These are phyloP conservation scores for Saccharomycopsis fermentans DNA, from an alignment of 805 yeast species.

Conservation along the genomic window DNA sequence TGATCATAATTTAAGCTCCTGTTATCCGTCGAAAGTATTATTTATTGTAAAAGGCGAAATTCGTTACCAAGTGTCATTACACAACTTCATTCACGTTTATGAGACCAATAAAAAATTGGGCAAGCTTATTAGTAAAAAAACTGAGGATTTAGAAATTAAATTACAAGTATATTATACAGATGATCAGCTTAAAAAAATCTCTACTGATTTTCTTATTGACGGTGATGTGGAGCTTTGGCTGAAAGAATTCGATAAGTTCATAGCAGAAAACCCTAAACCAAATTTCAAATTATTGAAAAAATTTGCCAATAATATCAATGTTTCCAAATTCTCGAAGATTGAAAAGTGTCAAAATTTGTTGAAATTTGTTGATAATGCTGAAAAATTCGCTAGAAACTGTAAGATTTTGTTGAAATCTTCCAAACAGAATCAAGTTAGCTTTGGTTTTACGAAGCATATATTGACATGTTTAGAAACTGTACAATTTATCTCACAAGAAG, in stretches of 20 bases:
- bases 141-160: conserved; percentile 26
- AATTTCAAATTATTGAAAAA: conserved; percentile 34
- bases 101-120: conserved; percentile 7
- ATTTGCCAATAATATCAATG: conserved; percentile 45
- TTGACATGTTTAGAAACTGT: conserved; percentile 39
- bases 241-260: conserved; percentile 30
- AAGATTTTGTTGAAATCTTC: conserved; percentile 31
- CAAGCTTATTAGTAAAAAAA: conserved; percentile 17
- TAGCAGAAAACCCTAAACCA: conserved; percentile 35
- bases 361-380: conserved; percentile 35
- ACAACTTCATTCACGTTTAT: conserved; percentile 24
- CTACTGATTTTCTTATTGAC: conserved; percentile 27
- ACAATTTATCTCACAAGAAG: conserved; percentile 46
- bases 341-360: conserved; percentile 30
- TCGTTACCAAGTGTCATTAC: conserved; percentile 26
- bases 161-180: conserved; percentile 42
- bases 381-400: conserved; percentile 45
- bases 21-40: conserved; percentile 47
- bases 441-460: conserved; percentile 20
- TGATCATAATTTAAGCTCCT: conserved; percentile 41
- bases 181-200: conserved; percentile 35
- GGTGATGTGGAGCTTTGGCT: conserved; percentile 46
- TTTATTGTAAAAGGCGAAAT: conserved; percentile 25
- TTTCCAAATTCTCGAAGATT: conserved; percentile 31
- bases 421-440: not conserved